Base-by-base conservation (phyloP, 192 early-diverging fungal species). In the Coemansia guatemalensis region DNA sequence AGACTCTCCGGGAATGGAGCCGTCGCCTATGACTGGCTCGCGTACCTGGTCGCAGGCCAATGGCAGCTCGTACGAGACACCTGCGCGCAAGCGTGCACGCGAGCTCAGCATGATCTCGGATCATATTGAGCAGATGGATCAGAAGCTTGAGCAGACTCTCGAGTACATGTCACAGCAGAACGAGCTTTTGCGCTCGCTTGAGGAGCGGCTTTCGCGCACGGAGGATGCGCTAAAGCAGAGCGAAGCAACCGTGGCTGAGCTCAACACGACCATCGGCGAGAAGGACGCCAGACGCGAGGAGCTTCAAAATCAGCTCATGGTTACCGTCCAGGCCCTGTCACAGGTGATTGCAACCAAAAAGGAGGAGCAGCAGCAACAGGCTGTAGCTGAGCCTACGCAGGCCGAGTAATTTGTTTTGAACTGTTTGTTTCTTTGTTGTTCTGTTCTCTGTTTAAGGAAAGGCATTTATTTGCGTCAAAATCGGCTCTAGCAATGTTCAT, bases 31-130 rank as follows among this genome's bases (percentile, higher is more conserved):
- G 0, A 53, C 62, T 21, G 33, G 58, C 26, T 18, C 69, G 44
- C 79, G 79, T 66, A 69, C 70, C 35, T 82, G 79, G 79, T 64
- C 74, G 11, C 74, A 75, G 58, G 79, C 74, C 65, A 82, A 82
- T 54, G 79, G 39, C 39, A 44, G 78, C 57, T 44, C 65, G 23
- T 82, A 73, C 62, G 73, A 76, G 61, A 82, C 79, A 11, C 79
- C 79, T 12, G 70, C 74, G 1, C 79, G 79, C 67, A 82, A 82
- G 79, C 74, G 74, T 22, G 48, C 69, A 8, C 73, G 79, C 41
- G 79, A 82, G 52, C 55, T 82, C 44, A 60, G 35, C 53, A 35
- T 65, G 20, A 59, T 75, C 12, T 64, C 74, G 0, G 79, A 82
- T 32, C 56, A 69, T 67, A 75, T 82, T 23, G 79, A 82, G 22